A percentile compares a stretch with the other conserved stretches of the same genome.
Conservation (phyloP, 73 alveolate genomes). For the Breviolum minutum region DNA sequence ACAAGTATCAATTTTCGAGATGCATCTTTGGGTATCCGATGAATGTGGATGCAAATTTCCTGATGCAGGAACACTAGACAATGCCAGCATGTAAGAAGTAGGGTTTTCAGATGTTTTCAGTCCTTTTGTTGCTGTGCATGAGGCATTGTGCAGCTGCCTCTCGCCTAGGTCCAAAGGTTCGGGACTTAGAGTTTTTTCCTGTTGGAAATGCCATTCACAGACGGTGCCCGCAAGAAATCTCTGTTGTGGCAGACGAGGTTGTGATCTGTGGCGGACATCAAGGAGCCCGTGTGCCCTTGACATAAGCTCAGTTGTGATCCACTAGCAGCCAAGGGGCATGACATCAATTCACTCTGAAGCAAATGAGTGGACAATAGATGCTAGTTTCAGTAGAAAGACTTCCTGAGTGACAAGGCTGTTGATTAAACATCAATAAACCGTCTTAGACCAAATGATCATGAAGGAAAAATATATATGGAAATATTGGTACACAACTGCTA, state of each 20-base stretch:
- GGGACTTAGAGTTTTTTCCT: background rate
- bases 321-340: too few species aligned
- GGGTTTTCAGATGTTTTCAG: too few species aligned
- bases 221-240: background rate
- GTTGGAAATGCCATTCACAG: background rate
- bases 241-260: background rate
- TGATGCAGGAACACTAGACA: background rate
- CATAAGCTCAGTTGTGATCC: background rate
- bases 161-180: conserved; percentile 32
- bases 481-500: background rate
- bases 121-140: background rate
- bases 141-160: conserved; percentile 76
- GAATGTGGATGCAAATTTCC: background rate
- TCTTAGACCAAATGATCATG: too few species aligned
- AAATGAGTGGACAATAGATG: background rate
- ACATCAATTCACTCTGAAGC: background rate
- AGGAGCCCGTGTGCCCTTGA: conserved; percentile 40
- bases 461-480: background rate
- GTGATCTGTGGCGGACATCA: conserved; percentile 75
- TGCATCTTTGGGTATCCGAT: too few species aligned
- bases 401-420: too few species aligned
- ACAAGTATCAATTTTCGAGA: too few species aligned
- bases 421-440: too few species aligned
- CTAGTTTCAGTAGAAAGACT: background rate
- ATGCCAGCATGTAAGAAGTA: background rate